Base-by-base conservation (phyloP, 2,329 filamentous ascomycete species). In the Pseudocercospora musae region DNA sequence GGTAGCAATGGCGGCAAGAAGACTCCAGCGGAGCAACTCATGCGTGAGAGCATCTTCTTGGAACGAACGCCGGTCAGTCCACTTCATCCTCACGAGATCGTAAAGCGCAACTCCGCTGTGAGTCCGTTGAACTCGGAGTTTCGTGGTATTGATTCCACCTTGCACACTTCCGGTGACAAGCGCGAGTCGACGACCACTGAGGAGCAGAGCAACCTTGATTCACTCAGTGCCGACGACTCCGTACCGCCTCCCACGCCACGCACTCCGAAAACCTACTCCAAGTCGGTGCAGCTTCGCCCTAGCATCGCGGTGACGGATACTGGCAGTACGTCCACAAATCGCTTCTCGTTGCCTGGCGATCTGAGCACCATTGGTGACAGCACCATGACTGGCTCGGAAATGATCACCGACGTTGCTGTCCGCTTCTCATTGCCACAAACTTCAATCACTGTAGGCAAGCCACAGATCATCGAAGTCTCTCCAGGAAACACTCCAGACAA, bases 351-450 rank as follows among this genome's bases (percentile, higher is more conserved):
- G 52, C 73, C 72, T 29, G 67, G 69, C 10, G 72, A 73, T 53
- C 62, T 74, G 49, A 74, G 72, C 59, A 70, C 68, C 42, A 64
- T 73, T 44, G 69, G 69, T 10, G 73, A 73, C 23, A 72, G 66
- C 18, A 72, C 73, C 2, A 55, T 70, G 53, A 71, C 67, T 48
- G 72, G 66, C 10, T 71, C 72, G 4, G 71, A 75, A 52, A 71
- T 72, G 65, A 66, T 75, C 50, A 76, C 74, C 6, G 74, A 77
- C 62, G 69, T 76, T 25, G 74, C 74, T 49, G 70, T 76, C n/a
- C 74, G 73, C 46, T 76, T 77, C 62, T 75, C 74, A 0, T 57
- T 76, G 37, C 75, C 75, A 8, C 69, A 69, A 18, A 72, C 71
- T 5, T 72, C 73, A 2, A 76, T 79, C 64, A 72, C 70, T 13